Base-by-base conservation (phyloP, 169 alveolate species). In the Cryptosporidium ryanae region DNA sequence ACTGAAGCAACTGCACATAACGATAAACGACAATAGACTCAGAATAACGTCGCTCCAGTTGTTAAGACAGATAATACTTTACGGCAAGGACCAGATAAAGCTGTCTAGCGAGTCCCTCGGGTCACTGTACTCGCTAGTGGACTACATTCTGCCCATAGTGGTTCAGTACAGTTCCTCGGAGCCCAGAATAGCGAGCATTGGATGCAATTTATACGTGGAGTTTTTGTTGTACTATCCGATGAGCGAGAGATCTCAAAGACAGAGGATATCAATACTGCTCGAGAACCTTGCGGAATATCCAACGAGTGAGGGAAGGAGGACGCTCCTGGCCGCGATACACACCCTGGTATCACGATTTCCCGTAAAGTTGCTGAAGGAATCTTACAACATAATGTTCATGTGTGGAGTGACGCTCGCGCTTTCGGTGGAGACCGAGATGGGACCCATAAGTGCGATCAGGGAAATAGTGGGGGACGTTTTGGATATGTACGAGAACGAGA, bases 231-330 rank as follows among this genome's bases (percentile, higher is more conserved):
- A 59, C 38, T 76, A 76, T 55, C 87, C 87, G 59, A 76, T 76
- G 87, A 55, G 71, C n/a, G 64, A 55, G 13, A 25, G 15, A 8
- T 55, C 71, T 29, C 87, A 76, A 48, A 76, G 63, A 34, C 68
- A 61, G 43, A 76, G 87, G 46, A 61, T 76, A 27, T 76, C 87
- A 4, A 31, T 76, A n/a, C 27, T 76, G 23, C 46, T 76, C 8
- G 87, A 59, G 59, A 76, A 76, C 29, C 50, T 76, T 18, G 59
- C 87, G 21, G 71, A 61, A 12, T 76, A 76, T 34, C 71, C 87
- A 13, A 76, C 87, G 18, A 46, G 66, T 8, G 87, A 76, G 38
- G 87, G 87, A 29, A 76, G 87, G 59, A 52, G 43, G n/a, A 70
- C 87, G 1, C 18, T 76, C 4, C 31, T 76, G 2, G 38, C 59